Base-by-base conservation (phyloP, 495 filamentous ascomycete genomes). In the Platismatia glauca region DNA sequence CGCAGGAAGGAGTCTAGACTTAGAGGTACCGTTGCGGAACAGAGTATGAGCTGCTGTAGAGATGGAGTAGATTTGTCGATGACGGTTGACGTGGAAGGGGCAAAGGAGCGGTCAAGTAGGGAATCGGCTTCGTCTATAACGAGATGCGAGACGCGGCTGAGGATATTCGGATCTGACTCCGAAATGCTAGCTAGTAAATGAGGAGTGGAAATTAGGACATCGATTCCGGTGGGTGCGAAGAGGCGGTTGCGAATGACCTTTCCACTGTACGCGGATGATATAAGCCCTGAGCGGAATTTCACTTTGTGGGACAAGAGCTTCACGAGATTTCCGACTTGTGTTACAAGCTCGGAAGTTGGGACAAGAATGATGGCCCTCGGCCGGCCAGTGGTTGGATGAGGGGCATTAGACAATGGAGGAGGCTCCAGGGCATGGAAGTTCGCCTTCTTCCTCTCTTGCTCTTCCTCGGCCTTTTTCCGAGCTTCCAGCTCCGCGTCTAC, bases 121-220 rank as follows among this genome's bases (percentile, higher is more conserved):
- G 91, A 95, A 74, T 98, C 94, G 31, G 94, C 94, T 74, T 98
- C 94, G 71, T 98, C 94, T 58, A 95, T 80, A 59, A 97, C 81
- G 22, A 98, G 82, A 73, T 97, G 88, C 39, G 78, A 84, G 59
- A 97, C 93, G 52, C 89, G 87, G 34, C 87, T 89, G 38, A 98
- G 83, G 63, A 97, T 82, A 66, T 95, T 90, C 5, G 93, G 92
- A 63, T 96, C 90, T 24, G 81, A 84, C 66, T 94, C 79, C 12
- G 90, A 90, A 68, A 98, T 89, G 61, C 86, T 90, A 58, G 86
- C 78, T 33, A 98, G 82, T 12, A 98, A 82, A 71, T 95, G 91
- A 2, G 94, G 94, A 0, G 94, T 97, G 18, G 89, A 80, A 53
- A 97, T 80, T 0, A 97, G 73, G 63, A 97, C 78, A 73, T 98